Percentiles rank a stretch among this genome's conserved stretches.
Evolutionary conservation across 2,329 filamentous ascomycete species (phyloP).

Genomic region (Colletotrichum limetticola): DNA sequence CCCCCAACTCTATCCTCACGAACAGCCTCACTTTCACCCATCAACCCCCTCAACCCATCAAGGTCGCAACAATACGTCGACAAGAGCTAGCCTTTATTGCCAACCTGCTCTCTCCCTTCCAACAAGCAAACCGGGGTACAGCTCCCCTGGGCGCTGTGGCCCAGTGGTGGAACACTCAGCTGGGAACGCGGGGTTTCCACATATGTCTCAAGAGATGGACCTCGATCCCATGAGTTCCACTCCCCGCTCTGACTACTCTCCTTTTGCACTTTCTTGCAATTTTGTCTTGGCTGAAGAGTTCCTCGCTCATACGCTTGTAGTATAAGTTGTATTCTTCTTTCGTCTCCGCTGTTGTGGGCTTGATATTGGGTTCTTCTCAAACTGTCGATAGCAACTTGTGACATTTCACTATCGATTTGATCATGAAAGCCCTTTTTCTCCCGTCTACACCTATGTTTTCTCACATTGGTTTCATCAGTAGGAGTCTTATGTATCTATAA

Average conservation of each 20-base stretch:
- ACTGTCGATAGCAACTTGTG: no score
- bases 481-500: no score
- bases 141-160: background rate
- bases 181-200: background rate
- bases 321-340: no score
- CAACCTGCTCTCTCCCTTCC: background rate
- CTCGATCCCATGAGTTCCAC: background rate
- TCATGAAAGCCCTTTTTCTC: accelerated
- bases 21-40: background rate
- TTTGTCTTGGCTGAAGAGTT: background rate
- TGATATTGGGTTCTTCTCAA: no score
- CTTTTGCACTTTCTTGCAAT: background rate
- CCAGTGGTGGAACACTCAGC: background rate
- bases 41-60: background rate
- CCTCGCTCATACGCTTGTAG: no score
- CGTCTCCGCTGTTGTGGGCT: no score
- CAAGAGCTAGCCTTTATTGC: background rate
- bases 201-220: background rate
- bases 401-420: no score
- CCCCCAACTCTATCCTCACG: background rate
- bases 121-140: background rate
- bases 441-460: no score
- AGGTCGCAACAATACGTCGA: background rate
- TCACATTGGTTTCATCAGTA: no score
- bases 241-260: background rate